Conservation (phyloP, 2,329 filamentous ascomycete species). For the Pyricularia sp. region DNA sequence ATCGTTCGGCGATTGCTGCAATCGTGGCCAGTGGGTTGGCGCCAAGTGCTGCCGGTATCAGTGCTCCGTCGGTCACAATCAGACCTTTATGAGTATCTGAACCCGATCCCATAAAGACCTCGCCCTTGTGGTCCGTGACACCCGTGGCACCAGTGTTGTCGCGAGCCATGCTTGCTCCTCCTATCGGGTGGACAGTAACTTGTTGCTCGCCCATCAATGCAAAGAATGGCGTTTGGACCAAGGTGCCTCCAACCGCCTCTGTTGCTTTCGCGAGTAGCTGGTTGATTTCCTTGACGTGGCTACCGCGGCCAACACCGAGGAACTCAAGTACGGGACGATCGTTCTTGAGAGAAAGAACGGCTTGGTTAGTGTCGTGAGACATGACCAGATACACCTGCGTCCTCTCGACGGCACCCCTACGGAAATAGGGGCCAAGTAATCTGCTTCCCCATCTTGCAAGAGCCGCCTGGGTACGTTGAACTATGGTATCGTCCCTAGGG, state of each 20-base stretch:
- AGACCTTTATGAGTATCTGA: conserved; percentile 45
- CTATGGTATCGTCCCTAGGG: conserved; percentile 25
- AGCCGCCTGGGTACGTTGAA: conserved; percentile 32
- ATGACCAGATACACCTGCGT: conserved; percentile 59
- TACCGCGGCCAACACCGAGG: conserved; percentile 45
- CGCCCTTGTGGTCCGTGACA: conserved; percentile 51
- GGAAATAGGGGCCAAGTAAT: conserved; percentile 49
- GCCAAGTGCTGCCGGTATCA: conserved; percentile 52
- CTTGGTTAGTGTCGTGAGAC: conserved; percentile 58
- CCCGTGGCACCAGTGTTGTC: conserved; percentile 48
- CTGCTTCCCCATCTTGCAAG: conserved; percentile 40
- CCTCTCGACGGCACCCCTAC: conserved; percentile 44
- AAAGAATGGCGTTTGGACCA: conserved; percentile 49
- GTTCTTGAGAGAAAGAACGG: conserved; percentile 45
- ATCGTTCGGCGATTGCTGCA: conserved; percentile 56
- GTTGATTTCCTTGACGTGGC: conserved; percentile 44
- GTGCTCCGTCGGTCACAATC: conserved; percentile 51
- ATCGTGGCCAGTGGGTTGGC: conserved; percentile 64
- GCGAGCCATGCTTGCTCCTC: conserved; percentile 52
- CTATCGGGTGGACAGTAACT: conserved; percentile 59
- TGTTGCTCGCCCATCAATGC: conserved; percentile 45
- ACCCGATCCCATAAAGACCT: conserved; percentile 45
- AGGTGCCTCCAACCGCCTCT: conserved; percentile 47
- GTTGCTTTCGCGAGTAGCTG: conserved; percentile 43
- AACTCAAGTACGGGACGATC: conserved; percentile 53